Conservation (phyloP, 257 asterid species). For the Lantana camara region DNA sequence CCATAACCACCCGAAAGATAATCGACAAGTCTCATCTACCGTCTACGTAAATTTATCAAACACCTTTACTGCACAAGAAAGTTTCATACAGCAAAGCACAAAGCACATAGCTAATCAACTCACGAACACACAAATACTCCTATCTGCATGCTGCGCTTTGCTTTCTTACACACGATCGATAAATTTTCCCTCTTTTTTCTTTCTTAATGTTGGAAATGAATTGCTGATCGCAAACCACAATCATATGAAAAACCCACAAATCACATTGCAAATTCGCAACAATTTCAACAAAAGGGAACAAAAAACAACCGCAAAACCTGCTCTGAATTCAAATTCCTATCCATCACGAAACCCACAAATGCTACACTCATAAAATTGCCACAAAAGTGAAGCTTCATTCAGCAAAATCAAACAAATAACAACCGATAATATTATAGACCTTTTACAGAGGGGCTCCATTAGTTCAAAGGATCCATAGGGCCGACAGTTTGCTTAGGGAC, state of each 20-base stretch:
- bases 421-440: slow-evolving; percentile 15
- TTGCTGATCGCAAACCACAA: slow-evolving; percentile 9
- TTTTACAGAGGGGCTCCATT: slow-evolving; percentile 16
- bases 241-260: slow-evolving; percentile 7
- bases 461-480: slow-evolving; percentile 18
- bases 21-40: background rate
- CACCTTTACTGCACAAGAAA: background rate
- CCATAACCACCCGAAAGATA: background rate
- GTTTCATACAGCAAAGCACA: slow-evolving; percentile 16
- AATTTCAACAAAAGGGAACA: background rate
- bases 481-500: slow-evolving; percentile 28
- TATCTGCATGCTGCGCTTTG: background rate
- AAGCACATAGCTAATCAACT: slow-evolving; percentile 6
- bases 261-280: slow-evolving; percentile 9
- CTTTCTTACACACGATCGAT: too few relatives aligned
- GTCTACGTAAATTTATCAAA: background rate
- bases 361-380: background rate
- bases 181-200: too few relatives aligned
- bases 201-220: background rate
- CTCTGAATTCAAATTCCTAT: background rate
- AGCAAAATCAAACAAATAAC: slow-evolving; percentile 9
- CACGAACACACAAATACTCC: background rate
- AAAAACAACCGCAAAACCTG: background rate
- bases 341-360: background rate
- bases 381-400: background rate